Conservation (phyloP, 2,329 filamentous ascomycete species). For the Malbranchea zuffiana region DNA sequence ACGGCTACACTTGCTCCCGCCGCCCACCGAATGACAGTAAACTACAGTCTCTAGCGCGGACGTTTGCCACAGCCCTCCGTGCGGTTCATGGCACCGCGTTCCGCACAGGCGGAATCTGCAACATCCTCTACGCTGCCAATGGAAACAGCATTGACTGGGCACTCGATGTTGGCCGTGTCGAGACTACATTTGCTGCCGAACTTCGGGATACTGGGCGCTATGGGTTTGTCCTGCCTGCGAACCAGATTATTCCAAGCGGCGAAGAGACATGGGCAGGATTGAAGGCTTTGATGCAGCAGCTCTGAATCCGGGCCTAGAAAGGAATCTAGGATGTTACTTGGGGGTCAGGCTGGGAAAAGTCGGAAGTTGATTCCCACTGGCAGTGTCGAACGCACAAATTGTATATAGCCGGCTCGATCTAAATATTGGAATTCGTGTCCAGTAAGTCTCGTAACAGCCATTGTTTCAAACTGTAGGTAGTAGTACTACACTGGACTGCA, state of each 20-base stretch:
- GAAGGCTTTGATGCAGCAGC: constrained; percentile 12
- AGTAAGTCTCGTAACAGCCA: too few relatives aligned
- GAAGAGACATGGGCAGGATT: constrained; percentile 40
- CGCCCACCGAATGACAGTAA: constrained; percentile 38
- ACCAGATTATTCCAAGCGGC: constrained; percentile 38
- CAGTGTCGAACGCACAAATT: too few relatives aligned
- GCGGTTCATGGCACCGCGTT: constrained; percentile 42
- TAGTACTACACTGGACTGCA: too few relatives aligned
- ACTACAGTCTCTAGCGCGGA: constrained; percentile 40
- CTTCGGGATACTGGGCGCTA: constrained; percentile 39
- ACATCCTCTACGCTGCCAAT: constrained; percentile 49
- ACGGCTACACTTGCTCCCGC: constrained; percentile 48
- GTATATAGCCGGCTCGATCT: too few relatives aligned
- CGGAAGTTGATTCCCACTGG: neutral
- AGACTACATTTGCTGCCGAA: constrained; percentile 41
- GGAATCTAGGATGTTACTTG: too few relatives aligned
- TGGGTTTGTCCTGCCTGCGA: constrained; percentile 41
- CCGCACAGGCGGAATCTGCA: constrained; percentile 42
- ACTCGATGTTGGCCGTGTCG: constrained; percentile 33
- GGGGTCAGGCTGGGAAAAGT: neutral
- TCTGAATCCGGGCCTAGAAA: constrained; percentile 4
- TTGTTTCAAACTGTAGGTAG: too few relatives aligned
- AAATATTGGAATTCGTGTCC: too few relatives aligned
- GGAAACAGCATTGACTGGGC: constrained; percentile 36
- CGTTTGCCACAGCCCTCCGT: constrained; percentile 44